Base-by-base conservation (phyloP, 352 stramenopile species). In the Phytophthora syringae region DNA sequence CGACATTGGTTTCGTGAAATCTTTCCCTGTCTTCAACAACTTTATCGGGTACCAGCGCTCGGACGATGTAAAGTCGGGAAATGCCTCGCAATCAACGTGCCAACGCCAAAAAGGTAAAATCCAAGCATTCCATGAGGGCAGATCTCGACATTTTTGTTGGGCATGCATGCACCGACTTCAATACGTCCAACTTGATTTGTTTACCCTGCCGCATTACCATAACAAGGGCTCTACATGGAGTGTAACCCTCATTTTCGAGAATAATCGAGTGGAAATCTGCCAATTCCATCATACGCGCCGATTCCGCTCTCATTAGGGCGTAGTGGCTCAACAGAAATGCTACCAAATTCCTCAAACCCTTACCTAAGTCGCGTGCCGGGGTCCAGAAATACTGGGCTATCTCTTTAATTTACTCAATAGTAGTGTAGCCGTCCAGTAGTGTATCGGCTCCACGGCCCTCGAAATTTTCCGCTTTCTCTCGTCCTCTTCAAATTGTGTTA, bases 161-260 rank as follows among this genome's bases (percentile, higher is more conserved):
- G 40, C 24, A 67, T 52, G 20, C 37, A 61, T 6, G 39, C 42
- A 6, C 40, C 59, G 3, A 60, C 25, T 22, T 67, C 43, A 40
- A 60, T 52, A 1, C 30, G 18, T 7, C 40, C 40, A 12, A 67
- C 30, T 32, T 67, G 50, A 36, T 56, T 67, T 5, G 59, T 61
- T 67, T 67, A 5, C 43, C 60, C 24, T 67, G 42, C 11, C 32
- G 18, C 30, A 67, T 61, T 13, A 67, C 21, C 42, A 61, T 56
- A 13, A 57, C 27, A 10, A 61, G 3, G 5, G 51, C 60, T 15
- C 13, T 7, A 4, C 34, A 67, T 10, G 22, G 10, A 1, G 4
- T 56, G n/a, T 60, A 61, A 1, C 60, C 50, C 16, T 62, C 60
- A 37, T 59, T 44, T 45, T 50, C 34, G 12, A 64, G 22, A 7